phyloP scores from a whole-genome alignment of 208 protist species.

The Wallacemonas rigidus region DNA sequence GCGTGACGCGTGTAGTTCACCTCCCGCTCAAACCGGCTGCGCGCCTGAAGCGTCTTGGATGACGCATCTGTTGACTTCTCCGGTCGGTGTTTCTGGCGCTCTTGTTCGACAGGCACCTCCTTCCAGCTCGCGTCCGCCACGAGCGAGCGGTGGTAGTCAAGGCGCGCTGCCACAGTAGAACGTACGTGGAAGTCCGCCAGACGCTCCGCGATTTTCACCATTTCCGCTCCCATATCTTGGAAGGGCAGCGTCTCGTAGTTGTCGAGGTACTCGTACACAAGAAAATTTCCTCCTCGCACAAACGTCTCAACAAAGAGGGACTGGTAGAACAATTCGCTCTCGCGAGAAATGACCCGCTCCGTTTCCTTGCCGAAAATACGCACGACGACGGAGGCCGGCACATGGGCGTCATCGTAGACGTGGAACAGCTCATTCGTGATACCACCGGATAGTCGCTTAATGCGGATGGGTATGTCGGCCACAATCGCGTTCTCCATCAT shows the following conservation, averaged over 20 bases:
- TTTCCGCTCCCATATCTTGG: conserved; percentile 62
- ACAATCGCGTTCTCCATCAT: neutral
- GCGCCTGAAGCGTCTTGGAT: neutral
- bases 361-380: conserved; percentile 91
- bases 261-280: conserved; percentile 82
- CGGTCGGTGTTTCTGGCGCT: conserved; percentile 6
- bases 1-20: conserved; percentile 78
- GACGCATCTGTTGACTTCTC: neutral
- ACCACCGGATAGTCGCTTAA: conserved; percentile 76
- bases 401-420: conserved; percentile 57
- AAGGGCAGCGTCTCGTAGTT: conserved; percentile 66
- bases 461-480: conserved; percentile 38
- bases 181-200: conserved; percentile 77
- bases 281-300: conserved; percentile 76
- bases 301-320: conserved; percentile 83
- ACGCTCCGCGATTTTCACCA: conserved; percentile 48
- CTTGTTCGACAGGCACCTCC: conserved; percentile 27
- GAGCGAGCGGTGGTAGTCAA: conserved; percentile 43
- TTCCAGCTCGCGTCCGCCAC: conserved; percentile 34
- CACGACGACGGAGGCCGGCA: conserved; percentile 68
- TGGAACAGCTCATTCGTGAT: conserved; percentile 92
- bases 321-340: conserved; percentile 91
- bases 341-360: conserved; percentile 84
- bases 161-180: conserved; percentile 62
- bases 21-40: conserved; percentile 67